phyloP scores from a whole-genome alignment of 2,329 filamentous ascomycete genomes.

The Trichocomaceae sp. region DNA sequence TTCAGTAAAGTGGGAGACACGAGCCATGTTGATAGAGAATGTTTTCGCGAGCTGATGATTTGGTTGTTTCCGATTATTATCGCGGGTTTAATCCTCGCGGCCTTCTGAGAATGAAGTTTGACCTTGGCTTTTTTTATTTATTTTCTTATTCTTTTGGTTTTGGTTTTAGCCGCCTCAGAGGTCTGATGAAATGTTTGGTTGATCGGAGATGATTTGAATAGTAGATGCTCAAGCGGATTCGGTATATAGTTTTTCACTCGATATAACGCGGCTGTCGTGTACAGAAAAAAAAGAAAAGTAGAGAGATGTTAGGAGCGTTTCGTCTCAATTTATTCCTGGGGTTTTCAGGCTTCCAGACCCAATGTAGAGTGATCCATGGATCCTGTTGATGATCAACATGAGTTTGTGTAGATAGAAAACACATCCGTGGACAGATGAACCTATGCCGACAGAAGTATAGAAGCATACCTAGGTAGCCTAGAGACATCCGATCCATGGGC shows the following conservation, averaged over 20 bases:
- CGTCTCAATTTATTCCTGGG: neutral
- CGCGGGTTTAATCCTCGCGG: neutral
- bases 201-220: neutral
- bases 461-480: too few species aligned
- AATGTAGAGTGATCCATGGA: neutral
- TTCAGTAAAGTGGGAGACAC: slow-evolving; percentile 7
- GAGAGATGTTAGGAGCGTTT: neutral
- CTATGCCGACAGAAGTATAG: too few species aligned
- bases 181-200: neutral
- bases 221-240: slow-evolving; percentile 2
- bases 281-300: neutral
- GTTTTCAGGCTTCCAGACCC: neutral
- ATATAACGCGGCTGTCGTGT: neutral
- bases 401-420: neutral
- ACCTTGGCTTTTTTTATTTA: too few species aligned
- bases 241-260: neutral
- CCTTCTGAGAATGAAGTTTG: neutral
- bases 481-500: too few species aligned
- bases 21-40: slow-evolving; percentile 8
- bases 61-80: neutral
- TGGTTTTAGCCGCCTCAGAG: neutral
- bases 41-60: neutral
- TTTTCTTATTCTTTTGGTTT: neutral
- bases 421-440: too few species aligned
- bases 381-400: neutral